phyloP scores from a whole-genome alignment of 805 yeast species.

The Clavispora vitiphila region DNA sequence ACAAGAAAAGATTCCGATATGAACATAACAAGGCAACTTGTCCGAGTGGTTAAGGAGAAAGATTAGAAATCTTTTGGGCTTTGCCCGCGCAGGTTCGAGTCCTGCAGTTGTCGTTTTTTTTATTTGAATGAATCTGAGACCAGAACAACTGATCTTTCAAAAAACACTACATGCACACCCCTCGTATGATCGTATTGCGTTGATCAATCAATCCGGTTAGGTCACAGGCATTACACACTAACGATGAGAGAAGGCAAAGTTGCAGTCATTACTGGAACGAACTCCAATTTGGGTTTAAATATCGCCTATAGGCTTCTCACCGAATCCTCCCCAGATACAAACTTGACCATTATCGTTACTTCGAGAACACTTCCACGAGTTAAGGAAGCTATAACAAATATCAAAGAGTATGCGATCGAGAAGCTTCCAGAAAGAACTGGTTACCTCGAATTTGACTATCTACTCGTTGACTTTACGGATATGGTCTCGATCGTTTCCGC shows the following conservation, averaged over 20 bases:
- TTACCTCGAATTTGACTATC: constrained; percentile 76
- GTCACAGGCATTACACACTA: background rate
- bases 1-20: no score
- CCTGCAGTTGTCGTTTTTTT: constrained; percentile 63
- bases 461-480: constrained; percentile 82
- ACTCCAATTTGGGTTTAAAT: constrained; percentile 75
- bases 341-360: constrained; percentile 79
- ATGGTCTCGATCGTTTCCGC: constrained; percentile 84
- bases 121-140: no score
- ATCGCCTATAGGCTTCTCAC: constrained; percentile 77
- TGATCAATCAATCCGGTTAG: background rate
- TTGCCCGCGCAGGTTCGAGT: constrained; percentile 77
- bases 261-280: constrained; percentile 39
- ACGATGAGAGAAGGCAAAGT: constrained; percentile 24
- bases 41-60: constrained; percentile 78
- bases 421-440: constrained; percentile 40
- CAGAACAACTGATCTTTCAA: no score
- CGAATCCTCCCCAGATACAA: constrained; percentile 44
- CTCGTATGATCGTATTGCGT: background rate
- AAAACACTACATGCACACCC: background rate
- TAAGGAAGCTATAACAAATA: constrained; percentile 56
- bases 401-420: constrained; percentile 33
- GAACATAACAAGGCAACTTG: constrained; percentile 41
- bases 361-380: constrained; percentile 86
- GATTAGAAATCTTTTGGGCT: constrained; percentile 74